Percentiles rank a stretch among this genome's conserved stretches.
Evolutionary conservation across 306 rosid species (phyloP).

Genomic region (Vigna hirtella): DNA sequence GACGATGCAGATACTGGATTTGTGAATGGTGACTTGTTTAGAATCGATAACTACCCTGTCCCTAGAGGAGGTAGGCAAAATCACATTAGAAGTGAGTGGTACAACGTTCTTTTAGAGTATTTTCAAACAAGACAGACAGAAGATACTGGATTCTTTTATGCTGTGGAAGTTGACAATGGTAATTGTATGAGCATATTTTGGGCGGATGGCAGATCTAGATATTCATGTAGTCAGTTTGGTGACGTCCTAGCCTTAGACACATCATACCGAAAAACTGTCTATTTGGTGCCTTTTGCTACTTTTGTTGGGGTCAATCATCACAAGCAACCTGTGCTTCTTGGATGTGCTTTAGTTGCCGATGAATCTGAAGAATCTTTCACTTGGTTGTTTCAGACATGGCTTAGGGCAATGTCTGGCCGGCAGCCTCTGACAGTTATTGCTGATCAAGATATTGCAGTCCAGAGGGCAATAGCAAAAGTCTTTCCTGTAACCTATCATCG

Average conservation of each 20-base stretch:
- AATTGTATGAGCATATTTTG: conserved; percentile 91
- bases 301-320: conserved; percentile 95
- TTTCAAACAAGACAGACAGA: conserved; percentile 87
- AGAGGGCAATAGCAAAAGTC: conserved; percentile 71
- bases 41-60: conserved; percentile 58
- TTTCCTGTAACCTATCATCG: conserved; percentile 84
- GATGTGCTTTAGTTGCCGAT: conserved; percentile 89
- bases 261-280: conserved; percentile 75
- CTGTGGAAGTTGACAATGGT: conserved; percentile 79
- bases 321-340: conserved; percentile 93
- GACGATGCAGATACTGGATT: conserved; percentile 70
- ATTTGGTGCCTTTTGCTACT: conserved; percentile 86
- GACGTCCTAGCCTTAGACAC: conserved; percentile 83
- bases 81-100: conserved; percentile 86
- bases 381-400: conserved; percentile 96
- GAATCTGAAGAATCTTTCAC: conserved; percentile 88
- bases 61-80: conserved; percentile 76
- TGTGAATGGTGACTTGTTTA: conserved; percentile 66
- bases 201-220: conserved; percentile 98
- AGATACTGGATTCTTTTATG: conserved; percentile 93
- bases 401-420: conserved; percentile 79
- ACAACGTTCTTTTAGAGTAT: conserved; percentile 74
- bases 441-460: conserved; percentile 86
- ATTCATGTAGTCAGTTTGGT: conserved; percentile 91
- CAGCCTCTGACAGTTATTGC: conserved; percentile 85